Base-by-base conservation (phyloP, 768 basidiomycete species). In the Lactarius vividus region DNA sequence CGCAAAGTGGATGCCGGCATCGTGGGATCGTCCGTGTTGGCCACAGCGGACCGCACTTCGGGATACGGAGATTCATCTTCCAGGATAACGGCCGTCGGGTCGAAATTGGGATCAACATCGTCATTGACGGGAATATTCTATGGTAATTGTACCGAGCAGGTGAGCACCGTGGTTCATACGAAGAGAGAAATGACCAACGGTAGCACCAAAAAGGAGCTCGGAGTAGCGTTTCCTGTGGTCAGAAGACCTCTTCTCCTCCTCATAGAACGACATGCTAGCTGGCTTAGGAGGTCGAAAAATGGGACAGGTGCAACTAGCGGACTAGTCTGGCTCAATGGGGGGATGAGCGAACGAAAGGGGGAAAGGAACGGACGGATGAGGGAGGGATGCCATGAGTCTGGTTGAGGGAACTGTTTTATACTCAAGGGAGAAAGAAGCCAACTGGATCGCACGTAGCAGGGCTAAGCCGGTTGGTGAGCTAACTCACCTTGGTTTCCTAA, bases 31-130 rank as follows among this genome's bases (percentile, higher is more conserved):
- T 83, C 82, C 3, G 79, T 79, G 72, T 81, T 81, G 60, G 79
- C 75, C 59, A 83, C 83, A 37, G 80, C 78, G 33, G 82, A 81
- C 37, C 83, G 77, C 29, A 84, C 83, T 71, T 84, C 83, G 16
- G 81, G 79, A 67, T 84, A 84, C 4, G 83, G 83, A 1, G 82
- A 83, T 73, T 83, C 82, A 65, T 83, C 80, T 72, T 75, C 75
- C 1, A 59, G 46, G 10, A 39, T 18, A 20, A 40, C 1, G 11
- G 37, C 53, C 4, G 10, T 57, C 44, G 39, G 26, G 28, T 57
- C 61, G 33, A 65, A 71, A 55, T 69, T 73, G 61, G 71, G 71
- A 44, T 68, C 69, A 23, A 71, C 70, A 31, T 58, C 40, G 33
- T 11, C 9, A 37, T 26, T 31, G 10, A 3, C 1, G 7, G 28